These are phyloP conservation scores for Lipomyces chichibuensis DNA, from an alignment of 805 yeast genomes.

Conservation along the genomic window DNA sequence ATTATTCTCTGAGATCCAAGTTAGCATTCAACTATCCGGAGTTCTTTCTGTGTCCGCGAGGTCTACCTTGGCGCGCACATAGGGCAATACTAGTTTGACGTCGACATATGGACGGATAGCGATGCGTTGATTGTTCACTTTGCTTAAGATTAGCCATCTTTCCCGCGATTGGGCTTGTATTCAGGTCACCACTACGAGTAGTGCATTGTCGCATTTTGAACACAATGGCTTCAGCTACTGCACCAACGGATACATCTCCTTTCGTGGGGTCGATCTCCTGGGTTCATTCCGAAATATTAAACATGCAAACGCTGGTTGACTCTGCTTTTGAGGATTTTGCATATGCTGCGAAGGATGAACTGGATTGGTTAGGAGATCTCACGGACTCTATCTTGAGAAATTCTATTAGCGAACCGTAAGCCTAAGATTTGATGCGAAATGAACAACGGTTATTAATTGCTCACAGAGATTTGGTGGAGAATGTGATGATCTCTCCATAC, in stretches of 20 bases:
- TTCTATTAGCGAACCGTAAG: neutral
- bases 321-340: conserved; percentile 24
- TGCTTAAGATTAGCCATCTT: neutral
- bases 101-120: neutral
- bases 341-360: conserved; percentile 34
- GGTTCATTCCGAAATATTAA: conserved; percentile 26
- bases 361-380: conserved; percentile 34
- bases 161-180: neutral
- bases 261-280: conserved; percentile 25
- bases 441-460: neutral
- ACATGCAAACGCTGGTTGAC: conserved; percentile 15
- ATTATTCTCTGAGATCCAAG: too few relatives aligned
- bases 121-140: neutral
- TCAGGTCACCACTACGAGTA: neutral
- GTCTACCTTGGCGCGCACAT: neutral
- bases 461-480: neutral
- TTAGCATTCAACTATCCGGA: neutral
- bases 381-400: conserved; percentile 15
- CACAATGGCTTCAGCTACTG: neutral
- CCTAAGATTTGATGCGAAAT: neutral
- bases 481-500: neutral
- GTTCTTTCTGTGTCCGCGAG: neutral
- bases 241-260: neutral
- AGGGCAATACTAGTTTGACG: neutral
- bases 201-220: neutral